Conservation (phyloP, 345 rosid genomes). For the Isatis tinctoria region DNA sequence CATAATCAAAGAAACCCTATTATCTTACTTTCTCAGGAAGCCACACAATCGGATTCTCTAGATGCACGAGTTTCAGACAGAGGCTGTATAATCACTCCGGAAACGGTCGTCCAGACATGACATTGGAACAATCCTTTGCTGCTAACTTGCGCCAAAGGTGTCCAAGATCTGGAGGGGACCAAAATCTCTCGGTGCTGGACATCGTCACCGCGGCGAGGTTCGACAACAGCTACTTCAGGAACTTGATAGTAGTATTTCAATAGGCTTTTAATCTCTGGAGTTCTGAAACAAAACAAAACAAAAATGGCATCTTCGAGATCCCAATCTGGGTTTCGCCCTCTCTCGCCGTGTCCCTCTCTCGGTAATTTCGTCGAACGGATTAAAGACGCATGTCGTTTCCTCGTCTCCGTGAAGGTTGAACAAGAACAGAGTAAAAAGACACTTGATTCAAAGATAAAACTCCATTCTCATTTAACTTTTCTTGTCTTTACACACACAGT, state of each 20-base stretch:
- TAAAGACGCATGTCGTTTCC: conserved; percentile 54
- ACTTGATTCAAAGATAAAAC: too few species aligned
- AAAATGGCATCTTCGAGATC: conserved; percentile 46
- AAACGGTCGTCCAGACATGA: conserved; percentile 73
- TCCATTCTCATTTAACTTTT: too few species aligned
- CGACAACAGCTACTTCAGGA: conserved; percentile 85
- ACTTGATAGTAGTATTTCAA: conserved; percentile 41
- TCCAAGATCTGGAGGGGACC: conserved; percentile 68
- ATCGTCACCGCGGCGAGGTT: conserved; percentile 48
- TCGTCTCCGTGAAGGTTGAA: too few species aligned
- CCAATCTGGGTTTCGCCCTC: conserved; percentile 42
- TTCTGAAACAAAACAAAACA: not conserved
- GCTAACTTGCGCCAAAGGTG: conserved; percentile 42
- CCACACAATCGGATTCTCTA: conserved; percentile 81
- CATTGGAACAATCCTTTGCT: conserved; percentile 63
- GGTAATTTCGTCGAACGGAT: conserved; percentile 52
- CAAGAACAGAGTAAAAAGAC: too few species aligned
- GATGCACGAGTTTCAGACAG: conserved; percentile 92
- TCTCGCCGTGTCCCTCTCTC: conserved; percentile 31
- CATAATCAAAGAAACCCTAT: not conserved
- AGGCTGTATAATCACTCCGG: conserved; percentile 84
- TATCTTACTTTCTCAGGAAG: conserved; percentile 50
- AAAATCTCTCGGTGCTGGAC: conserved; percentile 64
- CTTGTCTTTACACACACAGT: too few species aligned
- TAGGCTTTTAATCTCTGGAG: not conserved